A percentile compares a stretch with the other conserved stretches of the same genome.
Conservation (phyloP, 108 stramenopile species). For the Stephanodiscus minutulus region DNA sequence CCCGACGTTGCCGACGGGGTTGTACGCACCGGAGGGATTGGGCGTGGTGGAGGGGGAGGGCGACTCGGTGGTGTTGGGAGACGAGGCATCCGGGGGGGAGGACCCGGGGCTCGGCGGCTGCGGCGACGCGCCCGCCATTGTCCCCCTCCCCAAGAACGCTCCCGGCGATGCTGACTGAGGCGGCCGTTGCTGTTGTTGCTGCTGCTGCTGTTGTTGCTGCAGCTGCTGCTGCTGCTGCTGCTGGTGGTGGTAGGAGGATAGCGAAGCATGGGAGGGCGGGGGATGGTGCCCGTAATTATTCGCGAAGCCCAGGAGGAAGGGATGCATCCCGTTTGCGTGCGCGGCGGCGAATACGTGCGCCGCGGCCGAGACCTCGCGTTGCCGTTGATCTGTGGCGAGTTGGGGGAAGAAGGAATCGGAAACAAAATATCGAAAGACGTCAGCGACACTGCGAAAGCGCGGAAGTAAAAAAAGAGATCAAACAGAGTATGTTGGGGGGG, state of each 20-base stretch:
- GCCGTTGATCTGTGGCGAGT: neutral
- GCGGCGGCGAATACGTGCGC: constrained; percentile 15
- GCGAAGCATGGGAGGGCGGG: neutral
- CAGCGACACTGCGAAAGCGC: neutral
- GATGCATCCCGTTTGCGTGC: constrained; percentile 9
- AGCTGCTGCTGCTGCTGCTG: too few relatives aligned
- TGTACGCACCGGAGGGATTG: neutral
- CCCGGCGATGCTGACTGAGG: neutral
- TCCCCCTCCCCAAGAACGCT: neutral
- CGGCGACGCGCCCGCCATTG: neutral
- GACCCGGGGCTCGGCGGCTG: constrained; percentile 2
- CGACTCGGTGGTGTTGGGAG: neutral
- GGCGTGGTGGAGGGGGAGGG: neutral
- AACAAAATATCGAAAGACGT: neutral
- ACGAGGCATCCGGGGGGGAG: neutral
- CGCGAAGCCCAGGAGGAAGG: constrained; percentile 1
- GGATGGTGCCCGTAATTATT: constrained; percentile 3
- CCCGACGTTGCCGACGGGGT: neutral
- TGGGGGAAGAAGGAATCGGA: neutral
- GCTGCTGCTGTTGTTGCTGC: constrained; percentile 1
- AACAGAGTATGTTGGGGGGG: too few relatives aligned
- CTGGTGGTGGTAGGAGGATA: neutral
- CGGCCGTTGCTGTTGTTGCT: neutral
- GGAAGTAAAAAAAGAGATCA: too few relatives aligned
- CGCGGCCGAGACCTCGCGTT: constrained; percentile 14